These are phyloP conservation scores for Heliamphora exappendiculata DNA, from an alignment of 148 eudicot species.

Conservation along the genomic window DNA sequence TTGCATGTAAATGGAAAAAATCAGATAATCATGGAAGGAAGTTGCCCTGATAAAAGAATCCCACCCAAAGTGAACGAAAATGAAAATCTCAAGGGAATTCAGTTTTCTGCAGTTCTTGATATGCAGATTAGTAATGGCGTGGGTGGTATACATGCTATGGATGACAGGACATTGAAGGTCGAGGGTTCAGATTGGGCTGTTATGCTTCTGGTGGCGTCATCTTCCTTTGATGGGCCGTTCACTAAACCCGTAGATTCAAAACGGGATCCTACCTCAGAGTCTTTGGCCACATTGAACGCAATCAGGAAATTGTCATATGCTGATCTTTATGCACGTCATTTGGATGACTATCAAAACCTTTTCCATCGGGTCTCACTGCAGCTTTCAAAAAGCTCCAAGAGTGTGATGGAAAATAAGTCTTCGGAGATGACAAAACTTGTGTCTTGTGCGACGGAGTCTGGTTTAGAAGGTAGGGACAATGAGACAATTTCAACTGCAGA, in stretches of 20 bases:
- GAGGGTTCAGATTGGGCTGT: constrained; percentile 64
- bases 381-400: constrained; percentile 43
- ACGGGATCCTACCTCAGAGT: constrained; percentile 52
- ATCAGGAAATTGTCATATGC: constrained; percentile 38
- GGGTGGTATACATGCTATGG: constrained; percentile 32
- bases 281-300: constrained; percentile 32
- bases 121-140: constrained; percentile 39
- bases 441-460: background rate
- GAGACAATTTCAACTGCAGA: constrained; percentile 41
- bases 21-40: constrained; percentile 73
- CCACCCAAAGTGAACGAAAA: constrained; percentile 22
- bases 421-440: background rate
- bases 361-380: constrained; percentile 72
- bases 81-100: constrained; percentile 53
- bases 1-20: constrained; percentile 37
- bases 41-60: constrained; percentile 45
- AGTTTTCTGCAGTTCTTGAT: constrained; percentile 56
- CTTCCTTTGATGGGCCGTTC: constrained; percentile 70
- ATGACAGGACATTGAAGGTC: constrained; percentile 47
- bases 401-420: background rate
- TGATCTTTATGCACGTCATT: constrained; percentile 57
- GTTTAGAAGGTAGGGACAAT: constrained; percentile 4
- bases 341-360: constrained; percentile 69
- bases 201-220: constrained; percentile 52
- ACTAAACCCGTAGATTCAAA: constrained; percentile 51